Evolutionary conservation across 176 grass and related monocot genomes (phyloP), one percentile per base, ranked within the genome.

Genomic region (Echinochloa phyllopogon): DNA sequence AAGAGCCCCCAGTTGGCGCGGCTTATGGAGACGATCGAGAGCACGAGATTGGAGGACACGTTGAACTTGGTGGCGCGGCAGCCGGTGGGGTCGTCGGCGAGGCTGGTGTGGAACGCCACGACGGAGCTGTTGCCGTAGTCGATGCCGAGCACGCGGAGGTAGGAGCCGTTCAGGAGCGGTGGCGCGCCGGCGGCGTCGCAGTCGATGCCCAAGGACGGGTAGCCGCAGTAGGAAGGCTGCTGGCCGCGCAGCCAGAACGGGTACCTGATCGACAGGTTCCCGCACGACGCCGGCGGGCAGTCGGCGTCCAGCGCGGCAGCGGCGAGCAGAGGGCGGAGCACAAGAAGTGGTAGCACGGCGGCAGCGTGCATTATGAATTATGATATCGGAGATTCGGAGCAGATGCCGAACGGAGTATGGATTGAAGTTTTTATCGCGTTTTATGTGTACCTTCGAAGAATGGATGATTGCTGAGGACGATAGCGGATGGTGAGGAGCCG

Each of bases 181-280:
- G 82, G 51, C 60, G 82, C 16, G 4, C 12, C 50, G 41, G 55
- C 75, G 45, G 17, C 2, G 88, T 62, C 68, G 56, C 90, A 97
- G 0, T 48, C 70, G 3, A 92, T 15, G 33, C 82, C 67, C 47
- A 92, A 90, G 6, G 92, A 24, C 5, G 94, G 91, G 76, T 84
- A 79, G 75, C 94, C 89, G 45, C 94, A 97, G 75, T 53, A 60
- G 1, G 79, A 7, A 0, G 39, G 82, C 2, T 97, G 91, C 10
- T 44, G 60, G 0, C 60, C 79, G 16, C 9, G 56, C 75, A 97
- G 65, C 89, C 89, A 97, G 92, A 94, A 94, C 24, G 92, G 94
- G 47, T 87, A 97, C 69, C 15, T 51, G 57, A 96, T 74, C 52
- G 66, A 51, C 65, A 74, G 82, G 78, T 58, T 52, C 47, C 94